Percentiles rank a stretch among this genome's conserved stretches.
Evolutionary conservation across 805 yeast genomes (phyloP).

Genomic region (Cyberlindnera maclurae): DNA sequence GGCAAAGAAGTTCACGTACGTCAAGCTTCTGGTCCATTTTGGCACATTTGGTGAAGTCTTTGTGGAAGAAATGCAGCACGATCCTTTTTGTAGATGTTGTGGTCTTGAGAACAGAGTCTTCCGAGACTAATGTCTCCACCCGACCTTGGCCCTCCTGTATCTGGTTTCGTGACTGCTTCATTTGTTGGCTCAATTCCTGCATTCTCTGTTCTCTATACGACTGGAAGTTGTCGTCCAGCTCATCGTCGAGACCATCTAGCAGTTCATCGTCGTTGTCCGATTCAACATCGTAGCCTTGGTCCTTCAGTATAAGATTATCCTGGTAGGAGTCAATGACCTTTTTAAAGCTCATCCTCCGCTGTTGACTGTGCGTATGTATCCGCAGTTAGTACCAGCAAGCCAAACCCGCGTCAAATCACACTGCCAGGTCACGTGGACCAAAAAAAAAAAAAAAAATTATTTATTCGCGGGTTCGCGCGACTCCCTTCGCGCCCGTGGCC

Average conservation of each 20-base stretch:
- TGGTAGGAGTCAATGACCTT: conserved; percentile 29
- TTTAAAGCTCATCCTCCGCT: conserved; percentile 2
- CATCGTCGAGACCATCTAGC: conserved; percentile 44
- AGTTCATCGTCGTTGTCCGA: conserved; percentile 33
- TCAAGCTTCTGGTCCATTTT: conserved; percentile 43
- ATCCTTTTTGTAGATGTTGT: conserved; percentile 36
- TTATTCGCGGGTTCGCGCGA: no score
- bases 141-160: conserved; percentile 36
- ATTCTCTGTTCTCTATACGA: conserved; percentile 59
- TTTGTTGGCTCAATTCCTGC: conserved; percentile 44
- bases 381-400: not conserved
- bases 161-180: conserved; percentile 28
- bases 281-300: conserved; percentile 17
- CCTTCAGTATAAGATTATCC: conserved; percentile 26
- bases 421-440: not conserved
- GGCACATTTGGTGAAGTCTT: conserved; percentile 52
- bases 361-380: not conserved
- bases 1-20: conserved; percentile 1
- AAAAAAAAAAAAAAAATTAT: no score
- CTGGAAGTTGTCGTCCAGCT: conserved; percentile 32
- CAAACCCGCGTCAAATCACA: not conserved
- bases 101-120: conserved; percentile 47
- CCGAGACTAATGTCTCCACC: conserved; percentile 37
- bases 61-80: conserved; percentile 60
- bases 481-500: no score